These are phyloP conservation scores for Alternaria postmessia DNA, from an alignment of 2,329 filamentous ascomycete genomes.

Conservation along the genomic window DNA sequence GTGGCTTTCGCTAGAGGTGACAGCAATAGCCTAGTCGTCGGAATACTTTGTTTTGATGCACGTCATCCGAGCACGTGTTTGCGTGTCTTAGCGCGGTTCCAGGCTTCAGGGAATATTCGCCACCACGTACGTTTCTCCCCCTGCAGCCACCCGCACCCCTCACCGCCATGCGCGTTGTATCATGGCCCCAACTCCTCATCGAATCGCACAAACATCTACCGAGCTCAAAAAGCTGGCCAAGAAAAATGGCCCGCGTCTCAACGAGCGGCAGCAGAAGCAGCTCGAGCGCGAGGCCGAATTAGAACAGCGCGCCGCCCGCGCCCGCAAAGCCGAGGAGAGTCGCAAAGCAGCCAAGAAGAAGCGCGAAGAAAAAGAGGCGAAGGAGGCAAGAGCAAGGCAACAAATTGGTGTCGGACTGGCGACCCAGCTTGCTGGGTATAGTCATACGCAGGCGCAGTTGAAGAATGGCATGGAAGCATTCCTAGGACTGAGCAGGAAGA, in stretches of 20 bases:
- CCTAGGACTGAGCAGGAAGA: constrained; percentile 38
- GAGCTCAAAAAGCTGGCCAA: constrained; percentile 47
- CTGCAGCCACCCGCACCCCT: constrained; percentile 6
- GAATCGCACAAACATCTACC: constrained; percentile 45
- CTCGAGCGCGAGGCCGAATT: constrained; percentile 43
- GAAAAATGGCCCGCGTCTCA: constrained; percentile 36
- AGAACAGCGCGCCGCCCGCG: constrained; percentile 42
- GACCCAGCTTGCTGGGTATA: constrained; percentile 51
- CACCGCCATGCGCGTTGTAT: constrained; percentile 15
- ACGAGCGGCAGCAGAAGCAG: constrained; percentile 38
- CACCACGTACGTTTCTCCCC: constrained; percentile 10
- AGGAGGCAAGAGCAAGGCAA: constrained; percentile 39
- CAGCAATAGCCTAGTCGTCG: not conserved
- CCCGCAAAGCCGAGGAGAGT: constrained; percentile 45
- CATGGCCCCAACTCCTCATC: constrained; percentile 37
- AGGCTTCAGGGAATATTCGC: constrained; percentile 2
- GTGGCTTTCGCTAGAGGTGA: not conserved
- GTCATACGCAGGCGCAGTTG: constrained; percentile 47
- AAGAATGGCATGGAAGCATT: constrained; percentile 52
- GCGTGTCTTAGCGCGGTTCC: constrained; percentile 16
- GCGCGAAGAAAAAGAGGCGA: constrained; percentile 42
- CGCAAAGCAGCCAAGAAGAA: constrained; percentile 41
- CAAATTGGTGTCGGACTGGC: constrained; percentile 47
- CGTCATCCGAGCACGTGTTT: constrained; percentile 11
- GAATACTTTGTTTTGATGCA: not conserved